These are phyloP conservation scores for Ammopiptanthus mongolicus DNA, from an alignment of 306 rosid species.

Conservation along the genomic window DNA sequence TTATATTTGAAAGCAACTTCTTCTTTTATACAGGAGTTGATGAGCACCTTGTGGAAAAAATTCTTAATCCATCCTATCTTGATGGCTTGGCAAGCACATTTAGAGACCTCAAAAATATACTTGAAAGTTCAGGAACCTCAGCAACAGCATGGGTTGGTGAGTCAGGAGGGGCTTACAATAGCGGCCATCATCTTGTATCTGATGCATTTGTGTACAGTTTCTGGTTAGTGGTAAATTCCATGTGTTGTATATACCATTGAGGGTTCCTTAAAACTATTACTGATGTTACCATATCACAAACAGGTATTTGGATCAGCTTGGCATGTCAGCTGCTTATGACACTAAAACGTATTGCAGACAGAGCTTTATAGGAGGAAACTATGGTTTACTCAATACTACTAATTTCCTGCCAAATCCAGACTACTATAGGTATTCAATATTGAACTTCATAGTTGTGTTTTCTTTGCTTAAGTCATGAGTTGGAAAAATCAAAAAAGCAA, in stretches of 20 bases:
- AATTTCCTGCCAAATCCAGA: slow-evolving; percentile 88
- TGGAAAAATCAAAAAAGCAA: neutral
- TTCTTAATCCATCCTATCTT: slow-evolving; percentile 66
- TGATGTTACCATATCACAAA: neutral
- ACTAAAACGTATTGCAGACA: slow-evolving; percentile 95
- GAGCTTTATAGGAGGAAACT: slow-evolving; percentile 86
- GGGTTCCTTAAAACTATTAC: neutral
- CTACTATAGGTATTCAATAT: slow-evolving; percentile 35
- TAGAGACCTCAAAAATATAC: slow-evolving; percentile 42
- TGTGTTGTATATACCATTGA: neutral
- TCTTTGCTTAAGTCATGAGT: neutral
- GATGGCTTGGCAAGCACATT: slow-evolving; percentile 56
- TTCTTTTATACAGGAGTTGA: slow-evolving; percentile 60
- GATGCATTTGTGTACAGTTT: slow-evolving; percentile 83
- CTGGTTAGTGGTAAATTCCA: slow-evolving; percentile 51
- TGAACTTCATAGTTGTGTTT: neutral
- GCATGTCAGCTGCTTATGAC: slow-evolving; percentile 69
- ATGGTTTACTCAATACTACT: slow-evolving; percentile 68
- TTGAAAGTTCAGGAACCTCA: slow-evolving; percentile 47
- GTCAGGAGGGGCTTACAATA: slow-evolving; percentile 96
- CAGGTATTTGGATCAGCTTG: slow-evolving; percentile 97
- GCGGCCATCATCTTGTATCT: slow-evolving; percentile 76
- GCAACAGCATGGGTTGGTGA: slow-evolving; percentile 94
- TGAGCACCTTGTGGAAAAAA: slow-evolving; percentile 64
- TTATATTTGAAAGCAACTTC: neutral